Percentiles rank a stretch among this genome's conserved stretches.
Conservation (phyloP, 768 basidiomycete species). For the Leccinum variicolor region DNA sequence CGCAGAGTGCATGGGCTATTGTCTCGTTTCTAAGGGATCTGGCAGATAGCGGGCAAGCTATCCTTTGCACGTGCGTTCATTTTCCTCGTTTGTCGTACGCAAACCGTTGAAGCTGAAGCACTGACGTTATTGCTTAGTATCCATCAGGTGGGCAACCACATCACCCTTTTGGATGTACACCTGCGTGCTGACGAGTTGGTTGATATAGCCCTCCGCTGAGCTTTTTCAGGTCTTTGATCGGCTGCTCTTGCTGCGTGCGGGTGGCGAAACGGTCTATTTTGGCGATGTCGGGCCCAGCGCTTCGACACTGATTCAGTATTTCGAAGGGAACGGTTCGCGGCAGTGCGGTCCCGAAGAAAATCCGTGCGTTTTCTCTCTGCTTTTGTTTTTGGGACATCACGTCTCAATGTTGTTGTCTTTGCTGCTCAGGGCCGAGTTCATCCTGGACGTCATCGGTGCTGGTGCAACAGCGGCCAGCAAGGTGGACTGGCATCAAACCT, state of each 20-base stretch:
- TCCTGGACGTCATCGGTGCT: slow-evolving; percentile 73
- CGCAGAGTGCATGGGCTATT: slow-evolving; percentile 85
- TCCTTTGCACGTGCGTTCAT: slow-evolving; percentile 77
- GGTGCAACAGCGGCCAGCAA: slow-evolving; percentile 57
- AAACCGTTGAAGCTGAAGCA: not conserved
- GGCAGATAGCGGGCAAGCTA: slow-evolving; percentile 80
- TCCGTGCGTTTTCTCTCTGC: slow-evolving; percentile 42
- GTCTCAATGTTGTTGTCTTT: slow-evolving; percentile 10
- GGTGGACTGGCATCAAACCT: slow-evolving; percentile 61
- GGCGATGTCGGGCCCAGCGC: slow-evolving; percentile 68
- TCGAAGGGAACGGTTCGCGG: slow-evolving; percentile 65
- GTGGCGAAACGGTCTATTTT: slow-evolving; percentile 68
- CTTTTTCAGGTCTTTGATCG: slow-evolving; percentile 81
- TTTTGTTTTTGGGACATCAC: slow-evolving; percentile 41
- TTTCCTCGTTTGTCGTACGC: not conserved
- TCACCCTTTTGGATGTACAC: no score
- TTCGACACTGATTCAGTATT: slow-evolving; percentile 66
- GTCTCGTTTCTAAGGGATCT: slow-evolving; percentile 70
- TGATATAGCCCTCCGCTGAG: slow-evolving; percentile 67
- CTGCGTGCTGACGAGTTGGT: not conserved
- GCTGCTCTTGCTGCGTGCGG: slow-evolving; percentile 70
- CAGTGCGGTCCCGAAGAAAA: slow-evolving; percentile 66
- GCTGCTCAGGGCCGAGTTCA: slow-evolving; percentile 50
- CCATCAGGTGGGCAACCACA: slow-evolving; percentile 30
- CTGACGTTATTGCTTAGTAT: slow-evolving; percentile 25